Conservation (phyloP, 352 stramenopile genomes). For the Phytophthora quininea region DNA sequence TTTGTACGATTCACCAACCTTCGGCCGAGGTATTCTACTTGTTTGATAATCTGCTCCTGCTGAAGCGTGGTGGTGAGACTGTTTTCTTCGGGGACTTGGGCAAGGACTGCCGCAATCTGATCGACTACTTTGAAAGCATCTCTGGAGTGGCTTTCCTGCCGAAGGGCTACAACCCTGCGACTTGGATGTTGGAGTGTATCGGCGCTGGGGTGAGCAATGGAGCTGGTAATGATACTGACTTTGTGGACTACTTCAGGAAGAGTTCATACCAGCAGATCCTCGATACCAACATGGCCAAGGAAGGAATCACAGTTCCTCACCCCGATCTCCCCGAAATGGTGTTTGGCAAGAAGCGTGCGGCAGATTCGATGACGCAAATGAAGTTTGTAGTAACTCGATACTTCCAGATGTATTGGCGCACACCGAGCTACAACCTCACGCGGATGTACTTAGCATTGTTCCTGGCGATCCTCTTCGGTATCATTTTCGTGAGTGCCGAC, state of each 20-base stretch:
- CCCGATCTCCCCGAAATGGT: conserved; percentile 24
- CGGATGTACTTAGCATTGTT: conserved; percentile 23
- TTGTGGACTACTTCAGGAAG: conserved; percentile 16
- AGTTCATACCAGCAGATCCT: conserved; percentile 11
- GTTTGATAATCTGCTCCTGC: conserved; percentile 76
- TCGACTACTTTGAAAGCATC: conserved; percentile 40
- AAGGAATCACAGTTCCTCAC: conserved; percentile 23
- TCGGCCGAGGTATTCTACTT: conserved; percentile 73
- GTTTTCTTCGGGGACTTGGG: conserved; percentile 43
- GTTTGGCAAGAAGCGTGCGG: conserved; percentile 35
- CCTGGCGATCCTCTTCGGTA: conserved; percentile 1
- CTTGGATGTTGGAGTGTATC: conserved; percentile 38
- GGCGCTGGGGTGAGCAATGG: conserved; percentile 40
- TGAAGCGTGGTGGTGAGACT: conserved; percentile 41
- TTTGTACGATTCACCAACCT: conserved; percentile 91
- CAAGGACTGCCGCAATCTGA: conserved; percentile 22
- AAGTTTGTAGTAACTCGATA: conserved; percentile 22
- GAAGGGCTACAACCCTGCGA: conserved; percentile 40
- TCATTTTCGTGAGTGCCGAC: conserved; percentile 13
- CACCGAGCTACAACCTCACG: conserved; percentile 24
- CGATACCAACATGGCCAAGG: conserved; percentile 8
- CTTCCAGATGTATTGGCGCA: conserved; percentile 43
- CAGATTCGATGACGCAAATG: conserved; percentile 24
- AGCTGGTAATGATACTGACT: conserved; percentile 8
- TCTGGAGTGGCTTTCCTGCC: conserved; percentile 13